phyloP scores from a whole-genome alignment of 2,329 filamentous ascomycete species.

The Xylariaceae sp. region DNA sequence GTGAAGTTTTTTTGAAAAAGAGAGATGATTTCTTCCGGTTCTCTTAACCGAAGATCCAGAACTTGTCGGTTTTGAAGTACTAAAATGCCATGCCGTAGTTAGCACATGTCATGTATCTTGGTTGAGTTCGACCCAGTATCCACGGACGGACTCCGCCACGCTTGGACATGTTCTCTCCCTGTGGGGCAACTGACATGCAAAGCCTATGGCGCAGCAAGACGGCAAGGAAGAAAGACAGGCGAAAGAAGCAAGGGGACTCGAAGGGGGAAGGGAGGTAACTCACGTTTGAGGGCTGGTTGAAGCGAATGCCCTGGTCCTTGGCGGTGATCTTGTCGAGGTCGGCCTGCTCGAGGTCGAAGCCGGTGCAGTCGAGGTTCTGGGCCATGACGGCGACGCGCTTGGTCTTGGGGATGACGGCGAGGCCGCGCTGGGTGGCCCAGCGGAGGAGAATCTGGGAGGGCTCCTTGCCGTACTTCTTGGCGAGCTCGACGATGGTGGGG shows the following conservation, averaged over 20 bases:
- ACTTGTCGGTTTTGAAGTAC: constrained; percentile 52
- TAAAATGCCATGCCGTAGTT: constrained; percentile 22
- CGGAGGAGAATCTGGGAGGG: constrained; percentile 77
- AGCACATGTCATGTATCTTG: constrained; percentile 9
- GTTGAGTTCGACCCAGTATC: no score
- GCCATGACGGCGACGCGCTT: constrained; percentile 47
- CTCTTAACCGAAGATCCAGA: constrained; percentile 52
- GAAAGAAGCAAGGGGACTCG: no score
- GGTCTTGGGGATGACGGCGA: constrained; percentile 80
- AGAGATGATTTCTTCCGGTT: not conserved
- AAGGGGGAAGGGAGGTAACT: constrained; percentile 34
- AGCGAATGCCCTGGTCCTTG: constrained; percentile 62
- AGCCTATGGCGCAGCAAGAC: no score
- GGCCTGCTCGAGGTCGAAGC: constrained; percentile 58
- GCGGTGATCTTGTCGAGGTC: constrained; percentile 63
- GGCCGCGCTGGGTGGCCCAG: constrained; percentile 78
- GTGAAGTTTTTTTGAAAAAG: no score
- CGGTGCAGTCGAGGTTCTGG: constrained; percentile 62
- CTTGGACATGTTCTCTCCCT: no score
- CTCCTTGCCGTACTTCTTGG: constrained; percentile 65
- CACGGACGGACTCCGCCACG: no score
- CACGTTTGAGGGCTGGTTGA: constrained; percentile 71
- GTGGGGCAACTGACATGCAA: no score
- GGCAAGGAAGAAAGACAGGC: no score
- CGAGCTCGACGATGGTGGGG: constrained; percentile 56